These are phyloP conservation scores for Avena eriantha DNA, from an alignment of 176 grass and related monocot species.

Conservation along the genomic window DNA sequence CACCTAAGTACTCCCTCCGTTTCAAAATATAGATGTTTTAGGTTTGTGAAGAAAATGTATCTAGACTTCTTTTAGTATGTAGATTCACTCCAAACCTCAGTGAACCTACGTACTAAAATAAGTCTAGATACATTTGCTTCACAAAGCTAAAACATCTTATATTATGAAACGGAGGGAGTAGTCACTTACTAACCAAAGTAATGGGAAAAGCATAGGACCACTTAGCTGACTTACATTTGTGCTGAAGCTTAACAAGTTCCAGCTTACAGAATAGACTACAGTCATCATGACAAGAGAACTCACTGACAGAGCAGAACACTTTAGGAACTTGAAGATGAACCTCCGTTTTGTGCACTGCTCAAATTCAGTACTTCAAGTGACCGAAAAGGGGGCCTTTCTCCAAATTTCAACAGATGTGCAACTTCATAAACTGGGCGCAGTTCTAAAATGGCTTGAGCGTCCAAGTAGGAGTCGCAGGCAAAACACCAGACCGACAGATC, in stretches of 20 bases:
- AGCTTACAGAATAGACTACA: conserved; percentile 29
- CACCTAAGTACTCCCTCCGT: too few species aligned
- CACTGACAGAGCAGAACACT: background rate
- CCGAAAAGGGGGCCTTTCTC: conserved; percentile 68
- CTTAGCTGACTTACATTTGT: conserved; percentile 12
- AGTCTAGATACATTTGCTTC: too few species aligned
- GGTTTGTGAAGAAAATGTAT: too few species aligned
- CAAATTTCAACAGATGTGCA: conserved; percentile 92
- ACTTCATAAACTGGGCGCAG: conserved; percentile 82
- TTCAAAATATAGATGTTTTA: too few species aligned
- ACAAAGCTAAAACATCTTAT: too few species aligned
- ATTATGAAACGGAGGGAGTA: too few species aligned
- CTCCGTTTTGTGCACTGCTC: conserved; percentile 36
- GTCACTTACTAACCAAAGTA: background rate
- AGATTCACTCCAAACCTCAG: too few species aligned
- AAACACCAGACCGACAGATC: conserved; percentile 98
- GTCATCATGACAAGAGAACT: conserved; percentile 10
- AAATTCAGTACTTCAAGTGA: conserved; percentile 58
- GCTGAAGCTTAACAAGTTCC: conserved; percentile 37
- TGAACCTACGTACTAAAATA: too few species aligned
- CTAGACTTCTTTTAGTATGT: too few species aligned
- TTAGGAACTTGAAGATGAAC: conserved; percentile 55
- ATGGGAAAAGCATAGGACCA: background rate
- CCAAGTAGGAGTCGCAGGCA: conserved; percentile 86
- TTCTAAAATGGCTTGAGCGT: conserved; percentile 79